Conservation (phyloP, 2,329 filamentous ascomycete species). For the Talaromyces rugulosus region DNA sequence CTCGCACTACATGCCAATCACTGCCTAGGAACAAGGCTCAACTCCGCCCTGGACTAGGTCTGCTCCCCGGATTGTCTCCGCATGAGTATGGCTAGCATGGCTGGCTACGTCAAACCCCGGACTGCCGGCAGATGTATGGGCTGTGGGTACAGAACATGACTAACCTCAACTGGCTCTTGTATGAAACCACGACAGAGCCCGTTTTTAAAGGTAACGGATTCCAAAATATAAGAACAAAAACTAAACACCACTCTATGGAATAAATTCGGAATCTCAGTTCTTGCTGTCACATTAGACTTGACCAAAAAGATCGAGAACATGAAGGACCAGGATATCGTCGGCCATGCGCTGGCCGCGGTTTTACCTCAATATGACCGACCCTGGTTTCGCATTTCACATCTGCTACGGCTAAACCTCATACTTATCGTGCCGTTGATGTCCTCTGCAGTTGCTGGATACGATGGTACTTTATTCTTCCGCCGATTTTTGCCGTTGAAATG, state of each 20-base stretch:
- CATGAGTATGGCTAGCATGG: not conserved
- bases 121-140: not conserved
- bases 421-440: slow-evolving; percentile 43
- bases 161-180: not conserved
- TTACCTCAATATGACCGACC: slow-evolving; percentile 38
- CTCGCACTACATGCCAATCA: not conserved
- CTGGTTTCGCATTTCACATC: slow-evolving; percentile 43
- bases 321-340: slow-evolving; percentile 17
- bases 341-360: slow-evolving; percentile 25
- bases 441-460: slow-evolving; percentile 42
- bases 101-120: not conserved
- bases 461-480: slow-evolving; percentile 28
- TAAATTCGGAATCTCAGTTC: not conserved
- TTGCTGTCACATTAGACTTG: not conserved
- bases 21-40: not conserved
- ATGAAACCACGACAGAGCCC: not conserved
- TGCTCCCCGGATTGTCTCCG: not conserved
- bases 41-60: no score
- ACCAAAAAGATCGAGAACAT: not conserved
- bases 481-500: not conserved
- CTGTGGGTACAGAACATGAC: no score
- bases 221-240: not conserved
- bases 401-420: slow-evolving; percentile 43
- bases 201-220: not conserved
- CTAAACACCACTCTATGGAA: not conserved